These are phyloP conservation scores for Torrubiella hemipterigena DNA, from an alignment of 2,329 filamentous ascomycete genomes.

Conservation along the genomic window DNA sequence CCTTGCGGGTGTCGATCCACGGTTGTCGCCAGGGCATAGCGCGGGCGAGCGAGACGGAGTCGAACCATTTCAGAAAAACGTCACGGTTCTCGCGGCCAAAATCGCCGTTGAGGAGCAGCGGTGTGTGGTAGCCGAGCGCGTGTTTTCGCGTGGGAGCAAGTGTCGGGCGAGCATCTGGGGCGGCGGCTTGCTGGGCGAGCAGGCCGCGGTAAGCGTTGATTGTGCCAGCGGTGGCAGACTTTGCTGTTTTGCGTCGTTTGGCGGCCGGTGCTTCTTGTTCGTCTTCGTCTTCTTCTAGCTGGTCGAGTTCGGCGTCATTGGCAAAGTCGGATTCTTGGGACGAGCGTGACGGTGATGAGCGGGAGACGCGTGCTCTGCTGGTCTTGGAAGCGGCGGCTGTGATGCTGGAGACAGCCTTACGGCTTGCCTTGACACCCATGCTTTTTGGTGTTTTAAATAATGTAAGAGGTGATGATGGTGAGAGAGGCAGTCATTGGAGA, in stretches of 20 bases:
- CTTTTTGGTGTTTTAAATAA: too few species aligned
- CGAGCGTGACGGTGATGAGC: too few species aligned
- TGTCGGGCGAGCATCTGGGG: neutral
- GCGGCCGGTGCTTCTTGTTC: too few species aligned
- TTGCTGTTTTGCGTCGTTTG: slow-evolving; percentile 5
- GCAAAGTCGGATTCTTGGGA: too few species aligned
- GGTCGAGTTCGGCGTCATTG: too few species aligned
- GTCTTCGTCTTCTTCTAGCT: too few species aligned
- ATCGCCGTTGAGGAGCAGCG: slow-evolving; percentile 30
- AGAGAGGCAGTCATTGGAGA: too few species aligned
- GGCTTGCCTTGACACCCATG: too few species aligned
- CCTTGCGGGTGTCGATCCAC: slow-evolving; percentile 34
- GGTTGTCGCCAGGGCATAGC: slow-evolving; percentile 47
- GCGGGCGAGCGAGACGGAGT: slow-evolving; percentile 30
- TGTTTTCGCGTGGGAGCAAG: slow-evolving; percentile 18
- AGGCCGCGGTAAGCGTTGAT: slow-evolving; percentile 1
- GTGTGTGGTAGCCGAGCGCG: slow-evolving; percentile 32
- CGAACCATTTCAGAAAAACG: slow-evolving; percentile 39
- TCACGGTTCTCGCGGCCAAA: slow-evolving; percentile 19
- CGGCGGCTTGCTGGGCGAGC: neutral
- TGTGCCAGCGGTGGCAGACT: neutral
- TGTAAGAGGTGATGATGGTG: too few species aligned
- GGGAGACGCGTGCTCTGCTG: too few species aligned
- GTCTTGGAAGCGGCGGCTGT: too few species aligned
- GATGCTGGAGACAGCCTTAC: too few species aligned